Conservation (phyloP, 805 yeast species). For the Kluyveromyces dobzhanskii region DNA sequence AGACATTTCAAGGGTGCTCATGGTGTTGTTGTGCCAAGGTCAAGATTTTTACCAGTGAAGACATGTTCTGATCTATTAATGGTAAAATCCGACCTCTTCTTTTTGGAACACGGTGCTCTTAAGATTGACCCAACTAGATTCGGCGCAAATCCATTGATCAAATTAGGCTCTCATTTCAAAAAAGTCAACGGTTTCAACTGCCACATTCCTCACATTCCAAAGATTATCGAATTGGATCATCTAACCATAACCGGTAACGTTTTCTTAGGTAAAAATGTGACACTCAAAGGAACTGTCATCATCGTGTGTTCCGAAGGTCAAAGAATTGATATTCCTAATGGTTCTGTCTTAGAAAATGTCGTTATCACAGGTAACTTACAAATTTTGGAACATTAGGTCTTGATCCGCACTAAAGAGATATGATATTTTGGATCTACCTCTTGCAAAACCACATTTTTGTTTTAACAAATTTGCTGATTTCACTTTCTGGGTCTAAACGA, state of each 20-base stretch:
- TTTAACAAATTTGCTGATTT: too few relatives aligned
- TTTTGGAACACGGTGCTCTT: conserved; percentile 84
- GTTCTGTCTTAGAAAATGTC: conserved; percentile 88
- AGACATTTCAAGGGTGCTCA: conserved; percentile 92
- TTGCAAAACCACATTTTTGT: too few relatives aligned
- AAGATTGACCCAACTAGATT: conserved; percentile 77
- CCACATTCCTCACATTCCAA: conserved; percentile 93
- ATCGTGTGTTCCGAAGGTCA: conserved; percentile 96
- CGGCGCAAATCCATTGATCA: conserved; percentile 87
- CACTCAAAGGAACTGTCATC: conserved; percentile 93
- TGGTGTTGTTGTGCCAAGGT: conserved; percentile 97
- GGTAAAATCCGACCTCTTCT: conserved; percentile 92
- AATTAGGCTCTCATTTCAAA: conserved; percentile 93
- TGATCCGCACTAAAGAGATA: background rate
- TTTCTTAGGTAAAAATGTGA: conserved; percentile 77
- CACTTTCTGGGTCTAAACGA: too few relatives aligned
- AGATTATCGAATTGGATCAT: conserved; percentile 92
- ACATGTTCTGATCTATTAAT: conserved; percentile 90
- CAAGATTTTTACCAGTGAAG: conserved; percentile 96
- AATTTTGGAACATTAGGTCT: conserved; percentile 71
- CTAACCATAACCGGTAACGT: conserved; percentile 97
- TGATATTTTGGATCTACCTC: background rate
- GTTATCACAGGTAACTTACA: conserved; percentile 96
- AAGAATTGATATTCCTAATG: conserved; percentile 95
- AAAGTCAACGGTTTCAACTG: conserved; percentile 86